These are phyloP conservation scores for Hypoxylon sp. DNA, from an alignment of 2,329 filamentous ascomycete species.

Conservation along the genomic window DNA sequence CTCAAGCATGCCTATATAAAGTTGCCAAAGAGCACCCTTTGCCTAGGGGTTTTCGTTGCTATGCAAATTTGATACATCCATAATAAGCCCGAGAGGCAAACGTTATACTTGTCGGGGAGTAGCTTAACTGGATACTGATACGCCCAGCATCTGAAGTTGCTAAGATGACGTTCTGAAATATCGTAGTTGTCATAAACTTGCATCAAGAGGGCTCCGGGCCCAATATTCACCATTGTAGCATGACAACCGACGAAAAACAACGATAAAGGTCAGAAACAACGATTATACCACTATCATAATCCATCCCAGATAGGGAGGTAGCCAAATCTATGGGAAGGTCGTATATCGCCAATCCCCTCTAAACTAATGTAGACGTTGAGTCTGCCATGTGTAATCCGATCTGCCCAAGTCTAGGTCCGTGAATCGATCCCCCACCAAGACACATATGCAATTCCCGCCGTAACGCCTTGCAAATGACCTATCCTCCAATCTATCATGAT, in stretches of 20 bases:
- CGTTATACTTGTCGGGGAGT: not conserved
- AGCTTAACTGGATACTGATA: not conserved
- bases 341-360: conserved; percentile 21
- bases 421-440: conserved; percentile 44
- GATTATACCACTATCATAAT: conserved; percentile 4
- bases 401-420: conserved; percentile 35
- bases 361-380: conserved; percentile 55
- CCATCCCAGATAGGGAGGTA: not conserved
- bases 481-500: conserved; percentile 22
- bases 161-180: not conserved
- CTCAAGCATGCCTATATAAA: not conserved
- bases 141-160: not conserved
- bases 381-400: conserved; percentile 42
- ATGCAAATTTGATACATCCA: not conserved
- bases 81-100: not conserved
- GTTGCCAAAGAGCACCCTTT: not conserved
- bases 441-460: conserved; percentile 26
- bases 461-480: conserved; percentile 35
- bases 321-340: conserved; percentile 12
- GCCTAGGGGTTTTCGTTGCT: not conserved
- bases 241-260: not conserved
- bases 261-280: not conserved
- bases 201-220: not conserved
- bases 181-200: not conserved
- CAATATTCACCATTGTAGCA: not conserved